These are phyloP conservation scores for Trypethelium eluteriae DNA, from an alignment of 495 filamentous ascomycete genomes.

Conservation along the genomic window DNA sequence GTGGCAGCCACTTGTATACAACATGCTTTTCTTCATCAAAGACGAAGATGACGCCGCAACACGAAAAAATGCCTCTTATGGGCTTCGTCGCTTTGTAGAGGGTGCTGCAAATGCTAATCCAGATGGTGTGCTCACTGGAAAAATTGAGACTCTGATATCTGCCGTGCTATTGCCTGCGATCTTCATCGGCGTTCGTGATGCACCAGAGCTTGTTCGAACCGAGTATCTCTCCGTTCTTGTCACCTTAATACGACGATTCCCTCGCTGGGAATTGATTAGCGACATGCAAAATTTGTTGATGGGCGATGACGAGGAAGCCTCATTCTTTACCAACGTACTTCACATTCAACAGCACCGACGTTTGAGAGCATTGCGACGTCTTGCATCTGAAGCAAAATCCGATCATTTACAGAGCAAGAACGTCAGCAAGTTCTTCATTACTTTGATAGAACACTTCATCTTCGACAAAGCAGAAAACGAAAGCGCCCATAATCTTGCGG, in stretches of 20 bases:
- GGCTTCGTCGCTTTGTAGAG: constrained; percentile 73
- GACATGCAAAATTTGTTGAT: constrained; percentile 71
- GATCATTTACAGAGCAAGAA: constrained; percentile 62
- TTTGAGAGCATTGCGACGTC: constrained; percentile 68
- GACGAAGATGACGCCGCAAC: constrained; percentile 84
- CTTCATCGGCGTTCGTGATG: constrained; percentile 61
- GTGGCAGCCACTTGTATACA: constrained; percentile 85
- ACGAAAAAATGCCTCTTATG: constrained; percentile 73
- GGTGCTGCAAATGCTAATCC: constrained; percentile 36
- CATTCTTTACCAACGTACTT: constrained; percentile 86
- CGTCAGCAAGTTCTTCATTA: constrained; percentile 78
- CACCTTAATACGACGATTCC: constrained; percentile 63
- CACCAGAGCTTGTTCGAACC: constrained; percentile 72
- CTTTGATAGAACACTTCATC: constrained; percentile 86
- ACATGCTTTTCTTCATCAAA: constrained; percentile 80
- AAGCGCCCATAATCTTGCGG: constrained; percentile 72
- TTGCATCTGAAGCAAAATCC: constrained; percentile 57
- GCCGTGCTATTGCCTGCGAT: constrained; percentile 65
- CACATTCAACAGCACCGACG: constrained; percentile 87
- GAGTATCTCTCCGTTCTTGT: constrained; percentile 75
- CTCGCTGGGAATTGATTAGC: constrained; percentile 56
- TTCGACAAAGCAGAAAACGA: constrained; percentile 71
- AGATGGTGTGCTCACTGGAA: constrained; percentile 34
- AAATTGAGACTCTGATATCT: constrained; percentile 49
- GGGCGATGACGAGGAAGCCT: constrained; percentile 75